Conservation (phyloP, 1,139 yeast species). For the Geotrichum macrosporum region DNA sequence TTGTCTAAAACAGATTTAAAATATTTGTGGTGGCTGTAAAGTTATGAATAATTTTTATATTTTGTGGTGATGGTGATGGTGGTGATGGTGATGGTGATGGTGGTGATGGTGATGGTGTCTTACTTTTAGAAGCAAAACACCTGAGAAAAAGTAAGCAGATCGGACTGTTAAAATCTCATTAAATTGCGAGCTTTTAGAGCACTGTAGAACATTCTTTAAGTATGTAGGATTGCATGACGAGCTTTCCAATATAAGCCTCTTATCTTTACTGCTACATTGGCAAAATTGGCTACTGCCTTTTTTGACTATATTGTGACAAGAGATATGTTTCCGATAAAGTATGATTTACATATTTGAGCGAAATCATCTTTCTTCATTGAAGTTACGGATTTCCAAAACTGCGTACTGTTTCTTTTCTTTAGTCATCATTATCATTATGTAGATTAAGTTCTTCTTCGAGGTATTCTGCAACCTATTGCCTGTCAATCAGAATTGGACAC, state of each 20-base stretch:
- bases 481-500: slow-evolving; percentile 60
- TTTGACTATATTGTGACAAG: slow-evolving; percentile 25
- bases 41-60: too few relatives aligned
- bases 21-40: too few relatives aligned
- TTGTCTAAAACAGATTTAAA: too few relatives aligned
- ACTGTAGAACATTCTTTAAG: slow-evolving; percentile 52
- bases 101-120: too few relatives aligned
- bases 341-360: slow-evolving; percentile 44
- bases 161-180: slow-evolving; percentile 54
- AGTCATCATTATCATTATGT: slow-evolving; percentile 19
- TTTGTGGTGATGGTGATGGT: too few relatives aligned
- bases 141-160: slow-evolving; percentile 26
- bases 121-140: slow-evolving; percentile 17
- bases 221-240: slow-evolving; percentile 50
- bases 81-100: too few relatives aligned
- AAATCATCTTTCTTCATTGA: slow-evolving; percentile 32
- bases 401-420: neutral
- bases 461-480: slow-evolving; percentile 72
- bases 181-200: slow-evolving; percentile 51
- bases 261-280: slow-evolving; percentile 22
- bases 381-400: neutral
- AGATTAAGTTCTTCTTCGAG: slow-evolving; percentile 46
- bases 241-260: slow-evolving; percentile 39
- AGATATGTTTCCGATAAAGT: slow-evolving; percentile 36
- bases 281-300: slow-evolving; percentile 31